Base-by-base conservation (phyloP, 2,329 filamentous ascomycete species). In the Fusarium udum region DNA sequence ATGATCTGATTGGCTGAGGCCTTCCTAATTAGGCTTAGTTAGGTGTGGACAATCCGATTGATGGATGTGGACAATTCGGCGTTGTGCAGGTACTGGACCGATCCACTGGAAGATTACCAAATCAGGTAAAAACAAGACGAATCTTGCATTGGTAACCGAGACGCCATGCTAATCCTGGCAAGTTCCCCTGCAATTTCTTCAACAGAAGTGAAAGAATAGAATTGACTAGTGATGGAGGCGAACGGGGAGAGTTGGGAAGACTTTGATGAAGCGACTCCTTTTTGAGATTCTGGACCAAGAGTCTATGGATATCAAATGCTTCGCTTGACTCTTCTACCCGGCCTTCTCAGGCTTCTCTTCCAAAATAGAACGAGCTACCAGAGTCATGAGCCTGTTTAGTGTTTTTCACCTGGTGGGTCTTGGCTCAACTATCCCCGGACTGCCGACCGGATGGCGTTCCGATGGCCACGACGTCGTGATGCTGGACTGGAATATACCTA, bases 351-450 rank as follows among this genome's bases (percentile, higher is more conserved):
- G 42, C 42, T 43, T 48, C 40, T 55, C 40, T 52, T 69, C 26
- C 20, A 71, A 65, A 73, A 71, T 73, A 71, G 71, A 73, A 73
- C 31, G 71, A 73, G 73, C 36, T 31, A 24, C 36, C n/a, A 72
- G 71, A 73, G 71, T 73, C 71, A 73, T 72, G 71, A 61, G 71
- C 64, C 65, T 63, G 66, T 60, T 71, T 67, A 69, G 60, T 58
- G 31, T 59, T 74, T 72, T 62, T 49, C n/a, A n/a, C 32, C 20
- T n/a, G 42, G 71, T 74, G 63, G 67, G 56, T 37, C 67, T 36
- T 42, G 39, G 28, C 12, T 24, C 31, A 14, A 49, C 18, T 26
- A 36, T 34, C 51, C 69, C 70, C 70, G 63, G 71, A 59, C 48
- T 72, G 63, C 63, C 59, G 64, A 58, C 52, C 71, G 71, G 71